Evolutionary conservation across 306 rosid species (phyloP).

Genomic region (Vigna hirtella): DNA sequence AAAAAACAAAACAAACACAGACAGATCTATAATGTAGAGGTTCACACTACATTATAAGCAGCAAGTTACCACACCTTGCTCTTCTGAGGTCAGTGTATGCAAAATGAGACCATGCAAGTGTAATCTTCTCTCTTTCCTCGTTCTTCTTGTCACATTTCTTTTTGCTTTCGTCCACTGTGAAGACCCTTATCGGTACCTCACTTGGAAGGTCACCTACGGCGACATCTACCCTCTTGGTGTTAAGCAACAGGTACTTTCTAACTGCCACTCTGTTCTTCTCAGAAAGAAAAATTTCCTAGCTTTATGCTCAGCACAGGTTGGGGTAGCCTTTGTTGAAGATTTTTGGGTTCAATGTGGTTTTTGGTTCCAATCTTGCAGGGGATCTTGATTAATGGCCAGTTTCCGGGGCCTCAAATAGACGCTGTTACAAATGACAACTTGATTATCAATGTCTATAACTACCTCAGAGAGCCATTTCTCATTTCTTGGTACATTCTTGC

Average conservation of each 20-base stretch:
- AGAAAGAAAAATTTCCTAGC: slow-evolving; percentile 9
- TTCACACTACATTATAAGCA: slow-evolving; percentile 43
- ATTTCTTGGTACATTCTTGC: slow-evolving; percentile 69
- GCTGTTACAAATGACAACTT: slow-evolving; percentile 93
- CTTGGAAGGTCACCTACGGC: slow-evolving; percentile 94
- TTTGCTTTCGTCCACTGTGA: slow-evolving; percentile 62
- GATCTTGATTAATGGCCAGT: slow-evolving; percentile 93
- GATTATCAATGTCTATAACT: slow-evolving; percentile 81
- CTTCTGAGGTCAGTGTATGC: slow-evolving; percentile 38
- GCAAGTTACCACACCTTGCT: slow-evolving; percentile 33
- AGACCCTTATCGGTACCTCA: slow-evolving; percentile 79
- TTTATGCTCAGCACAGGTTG: slow-evolving; percentile 1
- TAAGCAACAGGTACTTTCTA: slow-evolving; percentile 77
- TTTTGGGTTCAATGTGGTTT: slow-evolving; percentile 26
- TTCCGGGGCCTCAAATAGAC: slow-evolving; percentile 98
- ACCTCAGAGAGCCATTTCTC: slow-evolving; percentile 85
- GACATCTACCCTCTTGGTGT: slow-evolving; percentile 92
- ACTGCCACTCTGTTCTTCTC: slow-evolving; percentile 4
- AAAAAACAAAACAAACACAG: background rate
- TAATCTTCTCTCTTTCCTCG: slow-evolving; percentile 43
- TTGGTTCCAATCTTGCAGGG: slow-evolving; percentile 63
- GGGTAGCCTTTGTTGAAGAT: background rate
- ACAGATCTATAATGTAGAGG: slow-evolving; percentile 32
- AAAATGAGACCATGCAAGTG: slow-evolving; percentile 42
- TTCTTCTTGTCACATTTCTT: slow-evolving; percentile 40